phyloP scores from a whole-genome alignment of 371 early-diverging fungal species.

The Rhizopus delemar region DNA sequence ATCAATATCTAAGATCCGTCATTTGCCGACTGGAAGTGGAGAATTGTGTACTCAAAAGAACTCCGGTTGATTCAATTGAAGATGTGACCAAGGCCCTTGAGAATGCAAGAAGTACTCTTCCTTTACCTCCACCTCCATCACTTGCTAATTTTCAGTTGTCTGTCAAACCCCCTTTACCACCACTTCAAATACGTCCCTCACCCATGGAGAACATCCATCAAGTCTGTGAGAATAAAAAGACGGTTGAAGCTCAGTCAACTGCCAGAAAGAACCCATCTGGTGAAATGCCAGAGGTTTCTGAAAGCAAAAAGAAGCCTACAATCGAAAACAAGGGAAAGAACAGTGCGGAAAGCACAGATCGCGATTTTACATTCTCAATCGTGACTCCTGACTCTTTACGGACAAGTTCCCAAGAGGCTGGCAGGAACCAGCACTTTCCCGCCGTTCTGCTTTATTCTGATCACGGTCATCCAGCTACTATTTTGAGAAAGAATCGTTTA shows the following conservation, averaged over 20 bases:
- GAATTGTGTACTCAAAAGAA: slow-evolving; percentile 34
- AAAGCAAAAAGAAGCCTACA: background rate
- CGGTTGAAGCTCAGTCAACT: background rate
- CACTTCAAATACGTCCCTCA: slow-evolving; percentile 18
- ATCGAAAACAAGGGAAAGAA: background rate
- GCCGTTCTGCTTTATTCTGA: slow-evolving; percentile 23
- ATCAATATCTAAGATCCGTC: slow-evolving; percentile 36
- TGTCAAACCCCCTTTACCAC: slow-evolving; percentile 1
- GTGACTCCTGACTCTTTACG: slow-evolving; percentile 23
- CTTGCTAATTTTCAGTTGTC: slow-evolving; percentile 1
- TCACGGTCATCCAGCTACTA: slow-evolving; percentile 22
- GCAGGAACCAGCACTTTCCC: slow-evolving; percentile 8
- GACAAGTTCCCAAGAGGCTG: background rate
- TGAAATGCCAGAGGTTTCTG: background rate
- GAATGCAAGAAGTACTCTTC: background rate
- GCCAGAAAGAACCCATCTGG: background rate
- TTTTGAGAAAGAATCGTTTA: slow-evolving; percentile 4
- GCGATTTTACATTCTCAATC: slow-evolving; percentile 25
- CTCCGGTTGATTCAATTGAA: slow-evolving; percentile 27
- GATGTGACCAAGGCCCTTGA: background rate
- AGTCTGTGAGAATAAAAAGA: background rate
- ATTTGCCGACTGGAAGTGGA: slow-evolving; percentile 38
- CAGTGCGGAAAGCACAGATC: background rate
- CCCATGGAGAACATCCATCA: background rate
- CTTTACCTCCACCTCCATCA: slow-evolving; percentile 1